These are phyloP conservation scores for Tylopilus sp. DNA, from an alignment of 768 basidiomycete species.

Conservation along the genomic window DNA sequence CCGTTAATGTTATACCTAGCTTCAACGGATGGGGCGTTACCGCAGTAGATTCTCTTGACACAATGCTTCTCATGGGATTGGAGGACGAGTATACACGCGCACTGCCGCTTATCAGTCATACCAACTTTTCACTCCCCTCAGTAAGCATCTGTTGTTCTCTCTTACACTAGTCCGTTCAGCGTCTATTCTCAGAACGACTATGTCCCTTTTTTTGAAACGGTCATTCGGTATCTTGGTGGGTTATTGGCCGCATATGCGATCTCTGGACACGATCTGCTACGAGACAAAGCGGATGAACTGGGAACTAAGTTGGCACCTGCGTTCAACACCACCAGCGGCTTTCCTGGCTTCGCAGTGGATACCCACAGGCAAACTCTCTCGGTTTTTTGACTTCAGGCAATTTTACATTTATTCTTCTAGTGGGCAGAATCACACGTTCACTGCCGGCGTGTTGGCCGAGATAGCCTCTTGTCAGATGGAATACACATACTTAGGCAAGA, in stretches of 20 bases:
- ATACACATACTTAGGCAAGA: conserved; percentile 77
- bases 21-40: conserved; percentile 83
- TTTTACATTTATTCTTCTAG: not conserved
- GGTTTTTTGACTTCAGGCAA: not conserved
- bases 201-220: conserved; percentile 74
- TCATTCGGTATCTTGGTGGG: conserved; percentile 88
- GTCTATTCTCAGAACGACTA: conserved; percentile 24
- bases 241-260: conserved; percentile 80
- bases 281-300: conserved; percentile 73
- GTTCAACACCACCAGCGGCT: conserved; percentile 65
- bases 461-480: conserved; percentile 80
- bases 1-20: conserved; percentile 32
- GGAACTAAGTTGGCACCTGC: conserved; percentile 63
- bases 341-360: conserved; percentile 71
- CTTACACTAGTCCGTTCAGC: not conserved
- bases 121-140: conserved; percentile 45
- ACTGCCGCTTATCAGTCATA: conserved; percentile 44
- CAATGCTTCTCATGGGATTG: conserved; percentile 78
- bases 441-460: conserved; percentile 59
- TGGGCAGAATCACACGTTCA: not conserved
- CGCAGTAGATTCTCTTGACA: conserved; percentile 78
- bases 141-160: conserved; percentile 27
- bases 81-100: conserved; percentile 66
- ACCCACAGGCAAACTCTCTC: conserved; percentile 45
- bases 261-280: conserved; percentile 57